Conservation (phyloP, 2,329 filamentous ascomycete species). For the Esteya vermicola region DNA sequence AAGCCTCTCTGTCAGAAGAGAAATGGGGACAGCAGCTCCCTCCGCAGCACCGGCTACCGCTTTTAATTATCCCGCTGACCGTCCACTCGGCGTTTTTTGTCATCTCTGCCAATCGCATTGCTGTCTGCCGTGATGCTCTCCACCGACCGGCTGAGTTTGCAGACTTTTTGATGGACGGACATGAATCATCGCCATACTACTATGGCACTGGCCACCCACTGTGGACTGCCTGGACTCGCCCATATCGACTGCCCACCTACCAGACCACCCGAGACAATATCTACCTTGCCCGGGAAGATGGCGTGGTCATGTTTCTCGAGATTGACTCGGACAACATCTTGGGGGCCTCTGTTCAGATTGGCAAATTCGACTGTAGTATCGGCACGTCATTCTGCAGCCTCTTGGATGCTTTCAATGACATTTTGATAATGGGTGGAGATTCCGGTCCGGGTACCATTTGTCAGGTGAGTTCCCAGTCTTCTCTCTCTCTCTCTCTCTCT, state of each 20-base stretch:
- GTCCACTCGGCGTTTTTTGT: constrained; percentile 58
- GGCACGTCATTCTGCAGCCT: constrained; percentile 70
- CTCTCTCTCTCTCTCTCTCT: neutral
- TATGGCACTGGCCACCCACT: constrained; percentile 37
- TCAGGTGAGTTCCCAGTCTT: constrained; percentile 31
- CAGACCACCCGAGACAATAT: constrained; percentile 58
- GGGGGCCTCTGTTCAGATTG: constrained; percentile 42
- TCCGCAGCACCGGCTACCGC: constrained; percentile 41
- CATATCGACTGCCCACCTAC: constrained; percentile 50
- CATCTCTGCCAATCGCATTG: constrained; percentile 46
- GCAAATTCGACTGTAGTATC: constrained; percentile 57
- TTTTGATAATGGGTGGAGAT: constrained; percentile 68
- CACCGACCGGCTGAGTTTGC: constrained; percentile 34
- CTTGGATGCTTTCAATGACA: constrained; percentile 53
- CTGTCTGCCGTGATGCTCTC: constrained; percentile 40
- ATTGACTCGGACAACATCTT: constrained; percentile 44
- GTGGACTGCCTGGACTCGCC: constrained; percentile 78
- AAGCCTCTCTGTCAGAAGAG: constrained; percentile 27
- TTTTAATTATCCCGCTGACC: constrained; percentile 58
- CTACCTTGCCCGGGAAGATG: constrained; percentile 81
- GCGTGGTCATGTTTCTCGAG: constrained; percentile 59
- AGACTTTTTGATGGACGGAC: constrained; percentile 25
- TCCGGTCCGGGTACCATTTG: constrained; percentile 66
- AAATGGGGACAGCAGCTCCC: constrained; percentile 36
- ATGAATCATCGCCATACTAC: constrained; percentile 27